Conservation (phyloP, 2,329 filamentous ascomycete species). For the Acrodontium crateriforme region DNA sequence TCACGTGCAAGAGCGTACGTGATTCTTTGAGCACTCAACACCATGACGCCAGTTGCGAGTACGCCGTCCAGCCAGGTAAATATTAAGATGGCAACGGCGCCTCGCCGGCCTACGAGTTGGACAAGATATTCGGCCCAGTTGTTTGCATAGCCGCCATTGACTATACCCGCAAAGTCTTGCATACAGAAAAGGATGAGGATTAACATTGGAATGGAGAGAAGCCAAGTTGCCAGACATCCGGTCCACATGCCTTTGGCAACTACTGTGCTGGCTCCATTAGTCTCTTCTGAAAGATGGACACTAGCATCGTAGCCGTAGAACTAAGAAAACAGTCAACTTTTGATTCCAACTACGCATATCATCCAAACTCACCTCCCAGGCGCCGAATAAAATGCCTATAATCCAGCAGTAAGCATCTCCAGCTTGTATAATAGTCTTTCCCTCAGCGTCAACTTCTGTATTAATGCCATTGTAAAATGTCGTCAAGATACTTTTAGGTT, state of each 20-base stretch:
- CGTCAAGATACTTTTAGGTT: constrained; percentile 22
- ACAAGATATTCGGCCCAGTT: constrained; percentile 29
- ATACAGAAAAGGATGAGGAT: constrained; percentile 29
- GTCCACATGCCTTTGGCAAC: constrained; percentile 29
- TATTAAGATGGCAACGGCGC: constrained; percentile 23
- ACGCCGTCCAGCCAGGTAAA: constrained; percentile 27
- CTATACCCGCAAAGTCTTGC: constrained; percentile 27
- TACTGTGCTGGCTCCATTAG: constrained; percentile 22
- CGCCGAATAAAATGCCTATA: constrained; percentile 15
- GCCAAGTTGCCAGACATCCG: constrained; percentile 23
- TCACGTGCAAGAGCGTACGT: constrained; percentile 29
- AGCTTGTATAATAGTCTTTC: constrained; percentile 23
- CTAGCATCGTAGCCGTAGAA: constrained; percentile 25
- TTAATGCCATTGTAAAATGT: constrained; percentile 30
- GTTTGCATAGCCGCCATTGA: constrained; percentile 23
- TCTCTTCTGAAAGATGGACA: constrained; percentile 27
- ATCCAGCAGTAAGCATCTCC: constrained; percentile 26
- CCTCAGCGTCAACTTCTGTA: constrained; percentile 14
- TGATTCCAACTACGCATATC: too few relatives aligned
- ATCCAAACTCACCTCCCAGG: constrained; percentile 14
- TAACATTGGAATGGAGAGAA: constrained; percentile 26
- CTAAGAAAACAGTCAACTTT: too few relatives aligned
- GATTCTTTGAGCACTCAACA: constrained; percentile 27
- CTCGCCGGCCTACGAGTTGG: constrained; percentile 23
- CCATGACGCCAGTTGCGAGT: constrained; percentile 24